Conservation (phyloP, 164 flowering plant species). For the Nelumbo lutea region DNA sequence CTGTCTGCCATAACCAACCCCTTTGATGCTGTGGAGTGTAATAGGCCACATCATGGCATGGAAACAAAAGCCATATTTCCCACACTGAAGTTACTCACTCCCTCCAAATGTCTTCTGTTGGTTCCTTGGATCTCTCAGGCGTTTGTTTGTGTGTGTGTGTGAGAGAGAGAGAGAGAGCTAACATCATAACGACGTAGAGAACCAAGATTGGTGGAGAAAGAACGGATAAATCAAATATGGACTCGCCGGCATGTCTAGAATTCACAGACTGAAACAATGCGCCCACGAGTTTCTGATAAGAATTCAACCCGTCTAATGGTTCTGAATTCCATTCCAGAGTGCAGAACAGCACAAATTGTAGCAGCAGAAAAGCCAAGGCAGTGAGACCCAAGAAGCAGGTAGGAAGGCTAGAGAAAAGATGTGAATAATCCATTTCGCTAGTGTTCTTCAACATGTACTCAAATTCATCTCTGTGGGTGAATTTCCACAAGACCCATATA, state of each 20-base stretch:
- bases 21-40: no score
- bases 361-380: conserved; percentile 35
- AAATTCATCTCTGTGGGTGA: conserved; percentile 22
- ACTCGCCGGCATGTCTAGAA: conserved; percentile 67
- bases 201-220: conserved; percentile 53
- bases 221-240: conserved; percentile 45
- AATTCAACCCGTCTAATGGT: conserved; percentile 38
- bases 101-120: no score
- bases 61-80: no score
- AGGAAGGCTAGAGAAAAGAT: conserved; percentile 35
- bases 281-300: conserved; percentile 46
- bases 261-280: conserved; percentile 47
- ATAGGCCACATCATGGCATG: no score
- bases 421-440: conserved; percentile 30
- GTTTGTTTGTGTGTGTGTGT: no score
- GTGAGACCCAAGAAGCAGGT: conserved; percentile 29
- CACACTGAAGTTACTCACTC: no score
- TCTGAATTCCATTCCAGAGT: conserved; percentile 60
- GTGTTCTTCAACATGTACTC: conserved; percentile 33
- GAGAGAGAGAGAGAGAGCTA: conserved; percentile 21
- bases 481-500: conserved; percentile 36
- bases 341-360: conserved; percentile 46
- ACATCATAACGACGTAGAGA: conserved; percentile 72
- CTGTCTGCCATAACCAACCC: no score
- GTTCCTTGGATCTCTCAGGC: no score